phyloP scores from a whole-genome alignment of 2,329 filamentous ascomycete species.

The Lasiodiplodia hormozganensis region DNA sequence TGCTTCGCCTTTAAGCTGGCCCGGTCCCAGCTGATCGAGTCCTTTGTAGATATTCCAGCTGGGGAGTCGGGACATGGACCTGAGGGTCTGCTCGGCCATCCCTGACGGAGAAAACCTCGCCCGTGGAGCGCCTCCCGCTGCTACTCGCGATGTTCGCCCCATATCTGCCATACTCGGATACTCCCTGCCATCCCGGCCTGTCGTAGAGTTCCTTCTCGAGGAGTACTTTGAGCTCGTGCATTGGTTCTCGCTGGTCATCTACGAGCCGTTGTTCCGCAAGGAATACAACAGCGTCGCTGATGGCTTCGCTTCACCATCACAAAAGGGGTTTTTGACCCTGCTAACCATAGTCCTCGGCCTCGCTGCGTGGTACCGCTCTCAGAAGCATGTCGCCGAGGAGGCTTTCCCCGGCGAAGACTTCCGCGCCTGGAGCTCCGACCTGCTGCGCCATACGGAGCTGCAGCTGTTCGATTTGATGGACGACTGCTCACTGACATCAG shows the following conservation, averaged over 20 bases:
- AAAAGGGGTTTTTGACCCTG: conserved; percentile 48
- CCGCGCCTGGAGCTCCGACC: conserved; percentile 32
- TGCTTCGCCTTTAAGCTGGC: background rate
- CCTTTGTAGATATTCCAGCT: conserved; percentile 37
- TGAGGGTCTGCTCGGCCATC: conserved; percentile 45
- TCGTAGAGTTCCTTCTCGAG: conserved; percentile 45
- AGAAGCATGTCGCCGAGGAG: conserved; percentile 32
- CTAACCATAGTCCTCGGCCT: conserved; percentile 48
- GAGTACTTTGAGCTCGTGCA: conserved; percentile 52
- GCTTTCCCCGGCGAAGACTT: conserved; percentile 31
- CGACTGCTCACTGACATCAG: conserved; percentile 45
- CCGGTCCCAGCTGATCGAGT: background rate
- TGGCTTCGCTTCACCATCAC: conserved; percentile 42
- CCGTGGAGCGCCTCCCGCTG: conserved; percentile 1
- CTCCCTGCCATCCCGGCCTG: conserved; percentile 39
- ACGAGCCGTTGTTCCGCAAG: conserved; percentile 50
- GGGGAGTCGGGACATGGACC: conserved; percentile 38
- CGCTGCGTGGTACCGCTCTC: conserved; percentile 48
- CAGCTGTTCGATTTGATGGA: conserved; percentile 52
- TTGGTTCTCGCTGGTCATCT: conserved; percentile 55
- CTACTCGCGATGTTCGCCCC: conserved; percentile 33
- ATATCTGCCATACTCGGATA: conserved; percentile 40
- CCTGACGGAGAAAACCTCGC: conserved; percentile 39
- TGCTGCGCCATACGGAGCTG: conserved; percentile 41
- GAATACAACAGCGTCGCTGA: conserved; percentile 43